A percentile compares a stretch with the other conserved stretches of the same genome.
Evolutionary conservation across 208 protist species (phyloP).

Genomic region (Vickermania spadyakhi): DNA sequence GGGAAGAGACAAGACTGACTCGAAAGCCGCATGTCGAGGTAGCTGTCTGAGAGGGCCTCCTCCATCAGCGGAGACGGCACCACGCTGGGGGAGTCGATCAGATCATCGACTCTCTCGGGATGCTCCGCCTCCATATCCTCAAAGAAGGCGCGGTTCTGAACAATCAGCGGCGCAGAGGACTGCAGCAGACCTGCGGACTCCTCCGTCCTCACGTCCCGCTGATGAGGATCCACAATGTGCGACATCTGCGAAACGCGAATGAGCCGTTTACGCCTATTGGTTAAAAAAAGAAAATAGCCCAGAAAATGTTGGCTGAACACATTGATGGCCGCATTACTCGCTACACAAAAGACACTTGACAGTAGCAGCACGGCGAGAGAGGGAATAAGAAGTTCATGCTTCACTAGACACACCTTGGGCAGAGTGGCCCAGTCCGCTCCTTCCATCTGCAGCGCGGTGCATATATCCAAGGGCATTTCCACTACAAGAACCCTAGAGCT

Average conservation of each 20-base stretch:
- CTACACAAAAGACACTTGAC: conserved; percentile 21
- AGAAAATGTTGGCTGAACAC: conserved; percentile 5
- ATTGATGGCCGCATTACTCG: conserved; percentile 30
- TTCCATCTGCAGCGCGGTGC: too few species aligned
- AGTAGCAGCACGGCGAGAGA: conserved; percentile 21
- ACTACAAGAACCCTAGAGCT: too few species aligned
- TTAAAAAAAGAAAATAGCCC: background rate
- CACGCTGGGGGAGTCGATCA: conserved; percentile 7
- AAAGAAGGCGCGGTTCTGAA: conserved; percentile 13
- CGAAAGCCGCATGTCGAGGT: conserved; percentile 24
- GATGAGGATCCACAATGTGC: background rate
- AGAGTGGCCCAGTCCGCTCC: background rate
- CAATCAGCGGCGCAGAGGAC: background rate
- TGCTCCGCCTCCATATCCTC: conserved; percentile 7
- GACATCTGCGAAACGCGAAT: background rate
- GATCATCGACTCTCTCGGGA: background rate
- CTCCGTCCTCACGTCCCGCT: background rate
- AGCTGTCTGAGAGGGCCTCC: conserved; percentile 24
- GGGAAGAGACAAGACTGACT: conserved; percentile 38
- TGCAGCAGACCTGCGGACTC: background rate
- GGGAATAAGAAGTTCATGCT: conserved; percentile 25
- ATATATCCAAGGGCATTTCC: too few species aligned
- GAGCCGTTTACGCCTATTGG: background rate
- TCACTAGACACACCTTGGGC: background rate
- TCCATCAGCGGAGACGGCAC: conserved; percentile 30